Conservation (phyloP, 1,139 yeast genomes). For the Williopsis jadinii region DNA sequence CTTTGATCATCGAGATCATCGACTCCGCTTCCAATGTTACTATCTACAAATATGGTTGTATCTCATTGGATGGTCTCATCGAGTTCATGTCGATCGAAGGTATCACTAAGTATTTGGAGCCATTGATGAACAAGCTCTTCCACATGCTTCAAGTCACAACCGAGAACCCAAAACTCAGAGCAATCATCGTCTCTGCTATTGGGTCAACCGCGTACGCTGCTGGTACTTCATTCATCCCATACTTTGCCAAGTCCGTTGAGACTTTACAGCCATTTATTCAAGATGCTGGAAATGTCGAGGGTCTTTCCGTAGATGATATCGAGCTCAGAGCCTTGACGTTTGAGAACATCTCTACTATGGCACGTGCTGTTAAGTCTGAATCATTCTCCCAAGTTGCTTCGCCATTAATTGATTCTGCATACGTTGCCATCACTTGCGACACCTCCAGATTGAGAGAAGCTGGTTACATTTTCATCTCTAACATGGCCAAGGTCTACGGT, state of each 20-base stretch:
- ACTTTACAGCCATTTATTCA: constrained; percentile 75
- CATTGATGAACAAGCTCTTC: constrained; percentile 85
- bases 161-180: constrained; percentile 60
- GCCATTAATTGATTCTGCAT: constrained; percentile 86
- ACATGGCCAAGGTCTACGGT: constrained; percentile 92
- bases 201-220: constrained; percentile 97
- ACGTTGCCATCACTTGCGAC: constrained; percentile 67
- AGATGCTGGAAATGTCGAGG: constrained; percentile 58
- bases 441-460: constrained; percentile 88
- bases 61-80: constrained; percentile 84
- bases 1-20: constrained; percentile 79
- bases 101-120: constrained; percentile 72
- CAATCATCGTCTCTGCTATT: constrained; percentile 90
- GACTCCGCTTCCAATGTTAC: constrained; percentile 79
- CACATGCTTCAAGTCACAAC: constrained; percentile 59
- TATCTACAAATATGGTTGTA: constrained; percentile 86
- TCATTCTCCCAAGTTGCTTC: constrained; percentile 80
- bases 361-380: constrained; percentile 92
- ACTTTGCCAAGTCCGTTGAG: constrained; percentile 73
- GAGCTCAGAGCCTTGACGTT: constrained; percentile 87
- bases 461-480: constrained; percentile 90
- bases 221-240: constrained; percentile 82
- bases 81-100: constrained; percentile 90
- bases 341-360: constrained; percentile 92
- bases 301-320: constrained; percentile 70